These are phyloP conservation scores for Escallonia herrerae DNA, from an alignment of 129 eudicot genomes.

Conservation along the genomic window DNA sequence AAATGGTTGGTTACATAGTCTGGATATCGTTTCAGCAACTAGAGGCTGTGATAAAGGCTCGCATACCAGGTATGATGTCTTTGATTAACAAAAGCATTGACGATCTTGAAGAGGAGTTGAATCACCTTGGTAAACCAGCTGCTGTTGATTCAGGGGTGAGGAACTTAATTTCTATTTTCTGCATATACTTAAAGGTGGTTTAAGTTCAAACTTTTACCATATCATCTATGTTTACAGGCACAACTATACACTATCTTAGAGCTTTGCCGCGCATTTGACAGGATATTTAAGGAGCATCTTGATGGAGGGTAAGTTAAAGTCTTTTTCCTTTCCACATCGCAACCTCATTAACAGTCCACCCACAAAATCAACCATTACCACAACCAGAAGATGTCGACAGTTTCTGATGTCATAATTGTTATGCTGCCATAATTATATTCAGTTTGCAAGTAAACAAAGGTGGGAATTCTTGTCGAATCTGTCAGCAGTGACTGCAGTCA, in stretches of 20 bases:
- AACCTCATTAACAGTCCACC: not conserved
- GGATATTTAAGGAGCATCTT: constrained; percentile 53
- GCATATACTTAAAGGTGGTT: not conserved
- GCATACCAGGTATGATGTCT: constrained; percentile 50
- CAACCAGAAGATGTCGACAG: too few species aligned
- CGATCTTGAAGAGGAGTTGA: constrained; percentile 60
- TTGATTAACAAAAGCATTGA: constrained; percentile 51
- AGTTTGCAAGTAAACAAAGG: not conserved
- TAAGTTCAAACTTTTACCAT: not conserved
- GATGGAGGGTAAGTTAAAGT: constrained; percentile 54
- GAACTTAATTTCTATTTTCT: not conserved
- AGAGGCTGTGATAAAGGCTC: constrained; percentile 46
- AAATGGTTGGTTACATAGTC: not conserved
- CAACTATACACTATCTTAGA: constrained; percentile 60
- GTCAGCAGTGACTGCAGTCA: too few species aligned
- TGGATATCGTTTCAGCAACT: constrained; percentile 38
- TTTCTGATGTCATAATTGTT: too few species aligned
- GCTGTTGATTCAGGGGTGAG: constrained; percentile 61
- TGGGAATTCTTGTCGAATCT: too few species aligned
- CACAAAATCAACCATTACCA: too few species aligned
- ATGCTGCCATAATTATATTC: not conserved
- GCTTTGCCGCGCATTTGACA: constrained; percentile 70
- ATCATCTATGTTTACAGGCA: constrained; percentile 27
- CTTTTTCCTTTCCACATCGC: not conserved
- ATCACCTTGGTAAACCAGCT: constrained; percentile 51